Conservation (phyloP, 1,284 basidiomycete genomes). For the Takashimella koratensis region DNA sequence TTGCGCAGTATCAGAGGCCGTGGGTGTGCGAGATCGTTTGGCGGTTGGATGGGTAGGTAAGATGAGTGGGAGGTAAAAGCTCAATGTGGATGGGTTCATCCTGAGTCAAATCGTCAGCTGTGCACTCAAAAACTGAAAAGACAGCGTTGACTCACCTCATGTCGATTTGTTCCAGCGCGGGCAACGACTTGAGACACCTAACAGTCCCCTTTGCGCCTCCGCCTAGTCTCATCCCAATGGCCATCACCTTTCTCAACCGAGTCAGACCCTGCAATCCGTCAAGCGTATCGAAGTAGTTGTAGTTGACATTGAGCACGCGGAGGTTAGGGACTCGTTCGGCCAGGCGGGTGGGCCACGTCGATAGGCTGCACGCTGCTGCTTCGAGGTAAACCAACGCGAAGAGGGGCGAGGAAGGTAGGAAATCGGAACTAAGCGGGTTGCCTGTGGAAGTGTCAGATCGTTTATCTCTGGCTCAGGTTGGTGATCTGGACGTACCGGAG, state of each 20-base stretch:
- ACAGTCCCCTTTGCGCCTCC: slow-evolving; percentile 59
- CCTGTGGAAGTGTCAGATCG: slow-evolving; percentile 27
- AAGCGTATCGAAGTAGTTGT: slow-evolving; percentile 79
- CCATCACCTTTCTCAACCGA: slow-evolving; percentile 72
- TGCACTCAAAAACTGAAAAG: not conserved
- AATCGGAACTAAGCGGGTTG: slow-evolving; percentile 46
- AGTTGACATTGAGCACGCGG: slow-evolving; percentile 89
- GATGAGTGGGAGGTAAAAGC: slow-evolving; percentile 85
- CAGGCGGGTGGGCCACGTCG: slow-evolving; percentile 66
- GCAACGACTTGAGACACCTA: slow-evolving; percentile 64
- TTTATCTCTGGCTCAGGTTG: not conserved
- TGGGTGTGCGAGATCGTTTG: not conserved
- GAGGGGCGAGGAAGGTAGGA: slow-evolving; percentile 58
- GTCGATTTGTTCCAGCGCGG: slow-evolving; percentile 78
- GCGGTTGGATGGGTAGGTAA: slow-evolving; percentile 43
- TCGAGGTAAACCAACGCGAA: slow-evolving; percentile 92
- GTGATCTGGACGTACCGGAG: slow-evolving; percentile 61
- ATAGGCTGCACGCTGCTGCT: slow-evolving; percentile 82
- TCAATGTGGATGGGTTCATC: slow-evolving; percentile 94
- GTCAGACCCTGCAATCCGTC: slow-evolving; percentile 67
- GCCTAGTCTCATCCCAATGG: slow-evolving; percentile 74
- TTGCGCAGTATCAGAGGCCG: too few relatives aligned
- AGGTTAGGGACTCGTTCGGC: slow-evolving; percentile 73
- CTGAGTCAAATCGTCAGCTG: slow-evolving; percentile 46
- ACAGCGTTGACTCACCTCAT: slow-evolving; percentile 63